Percentiles rank a stretch among this genome's conserved stretches.
These are phyloP conservation scores for Liquidambar formosana DNA, from an alignment of 164 flowering plant species.

Conservation along the genomic window DNA sequence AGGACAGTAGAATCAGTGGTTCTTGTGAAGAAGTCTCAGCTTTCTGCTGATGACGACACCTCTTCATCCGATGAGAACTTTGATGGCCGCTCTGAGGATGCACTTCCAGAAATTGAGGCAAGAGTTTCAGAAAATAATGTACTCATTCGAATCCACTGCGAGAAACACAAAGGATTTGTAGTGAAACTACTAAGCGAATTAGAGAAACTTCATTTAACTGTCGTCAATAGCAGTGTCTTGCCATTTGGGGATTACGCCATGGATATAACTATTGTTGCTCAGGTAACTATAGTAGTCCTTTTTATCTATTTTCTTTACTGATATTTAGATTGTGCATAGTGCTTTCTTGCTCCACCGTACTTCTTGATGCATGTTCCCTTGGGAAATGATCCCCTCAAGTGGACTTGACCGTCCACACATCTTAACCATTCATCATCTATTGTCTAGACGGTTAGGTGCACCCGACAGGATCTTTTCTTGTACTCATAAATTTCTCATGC, in stretches of 20 bases:
- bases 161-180: conserved; percentile 32
- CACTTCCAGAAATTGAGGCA: conserved; percentile 41
- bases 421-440: too few species aligned
- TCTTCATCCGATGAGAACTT: conserved; percentile 48
- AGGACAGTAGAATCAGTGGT: conserved; percentile 65
- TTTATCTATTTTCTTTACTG: too few species aligned
- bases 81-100: background rate
- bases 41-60: conserved; percentile 39
- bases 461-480: too few species aligned
- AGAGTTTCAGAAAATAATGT: conserved; percentile 33
- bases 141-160: conserved; percentile 37
- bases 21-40: conserved; percentile 49
- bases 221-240: conserved; percentile 32
- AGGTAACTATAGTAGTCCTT: conserved; percentile 20
- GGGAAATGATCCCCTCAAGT: too few species aligned
- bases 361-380: background rate
- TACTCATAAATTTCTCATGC: too few species aligned
- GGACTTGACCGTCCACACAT: too few species aligned
- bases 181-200: conserved; percentile 28
- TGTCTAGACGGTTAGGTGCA: too few species aligned
- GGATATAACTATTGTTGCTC: conserved; percentile 43
- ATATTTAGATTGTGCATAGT: too few species aligned
- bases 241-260: conserved; percentile 39
- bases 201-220: conserved; percentile 33
- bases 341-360: too few species aligned